Conservation (phyloP, 331 rosid species). For the Acacia concinna region DNA sequence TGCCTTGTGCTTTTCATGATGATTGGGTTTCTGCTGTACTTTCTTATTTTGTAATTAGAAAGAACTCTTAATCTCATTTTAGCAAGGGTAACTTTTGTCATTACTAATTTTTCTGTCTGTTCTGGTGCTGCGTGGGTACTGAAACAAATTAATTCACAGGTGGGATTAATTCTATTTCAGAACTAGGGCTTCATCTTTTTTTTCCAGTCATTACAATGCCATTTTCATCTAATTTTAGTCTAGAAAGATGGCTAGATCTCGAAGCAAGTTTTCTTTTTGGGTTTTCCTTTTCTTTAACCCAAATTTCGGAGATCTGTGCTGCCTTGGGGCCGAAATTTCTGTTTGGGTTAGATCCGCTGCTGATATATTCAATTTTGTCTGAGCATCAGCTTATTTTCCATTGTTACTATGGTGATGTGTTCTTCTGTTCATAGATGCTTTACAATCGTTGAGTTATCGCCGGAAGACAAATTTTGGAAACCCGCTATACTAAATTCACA, state of each 20-base stretch:
- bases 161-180: neutral
- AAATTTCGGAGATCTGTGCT: constrained; percentile 38
- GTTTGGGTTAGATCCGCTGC: constrained; percentile 50
- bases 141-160: neutral
- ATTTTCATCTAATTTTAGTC: neutral
- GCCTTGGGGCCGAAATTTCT: constrained; percentile 12
- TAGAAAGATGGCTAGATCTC: constrained; percentile 36
- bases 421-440: neutral
- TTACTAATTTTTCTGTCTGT: neutral
- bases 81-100: neutral
- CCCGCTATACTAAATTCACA: neutral
- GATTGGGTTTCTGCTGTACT: neutral
- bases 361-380: constrained; percentile 22
- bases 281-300: neutral
- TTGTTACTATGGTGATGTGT: neutral
- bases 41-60: neutral
- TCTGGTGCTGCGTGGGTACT: neutral
- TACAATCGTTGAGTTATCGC: neutral
- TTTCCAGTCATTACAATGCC: constrained; percentile 14
- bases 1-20: neutral
- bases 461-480: neutral
- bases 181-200: neutral
- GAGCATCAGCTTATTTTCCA: neutral
- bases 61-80: constrained; percentile 1
- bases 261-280: constrained; percentile 22